These are phyloP conservation scores for Fusarium sp. DNA, from an alignment of 2,329 filamentous ascomycete species.

Conservation along the genomic window DNA sequence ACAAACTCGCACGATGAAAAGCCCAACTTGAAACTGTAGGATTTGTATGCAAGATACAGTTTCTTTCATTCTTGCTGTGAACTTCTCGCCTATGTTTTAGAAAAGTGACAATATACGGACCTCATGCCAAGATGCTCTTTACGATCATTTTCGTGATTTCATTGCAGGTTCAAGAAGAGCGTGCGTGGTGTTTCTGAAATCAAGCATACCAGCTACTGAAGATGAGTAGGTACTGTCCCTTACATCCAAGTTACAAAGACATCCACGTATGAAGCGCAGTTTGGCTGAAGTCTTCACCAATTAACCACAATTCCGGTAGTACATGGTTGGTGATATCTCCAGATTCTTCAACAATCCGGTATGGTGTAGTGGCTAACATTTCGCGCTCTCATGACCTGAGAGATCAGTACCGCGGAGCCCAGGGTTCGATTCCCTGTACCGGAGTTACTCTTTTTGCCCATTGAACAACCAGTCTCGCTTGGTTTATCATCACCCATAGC, in stretches of 20 bases:
- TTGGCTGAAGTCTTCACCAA: not conserved
- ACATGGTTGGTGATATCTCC: no score
- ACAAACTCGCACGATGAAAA: constrained; percentile 32
- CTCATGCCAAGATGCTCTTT: not conserved
- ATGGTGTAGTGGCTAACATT: constrained; percentile 53
- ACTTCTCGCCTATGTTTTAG: not conserved
- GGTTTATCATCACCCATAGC: not conserved
- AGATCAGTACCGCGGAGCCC: constrained; percentile 43
- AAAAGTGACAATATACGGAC: not conserved
- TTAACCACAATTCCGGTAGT: not conserved
- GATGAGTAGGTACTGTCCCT: not conserved
- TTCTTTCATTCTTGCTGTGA: not conserved
- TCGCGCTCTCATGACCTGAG: constrained; percentile 48
- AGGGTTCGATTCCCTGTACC: constrained; percentile 49
- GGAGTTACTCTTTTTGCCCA: constrained; percentile 9
- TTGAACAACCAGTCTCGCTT: fast-evolving
- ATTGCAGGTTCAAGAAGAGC: not conserved
- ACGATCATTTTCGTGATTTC: not conserved
- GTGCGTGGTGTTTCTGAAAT: not conserved
- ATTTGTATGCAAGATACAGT: not conserved
- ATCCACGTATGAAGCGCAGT: not conserved
- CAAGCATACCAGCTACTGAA: not conserved
- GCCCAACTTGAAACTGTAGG: not conserved
- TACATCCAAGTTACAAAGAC: not conserved
- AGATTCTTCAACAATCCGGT: constrained; percentile 35